Evolutionary conservation across 106 monocot species (phyloP).

Genomic region (Amphibolis antarctica): DNA sequence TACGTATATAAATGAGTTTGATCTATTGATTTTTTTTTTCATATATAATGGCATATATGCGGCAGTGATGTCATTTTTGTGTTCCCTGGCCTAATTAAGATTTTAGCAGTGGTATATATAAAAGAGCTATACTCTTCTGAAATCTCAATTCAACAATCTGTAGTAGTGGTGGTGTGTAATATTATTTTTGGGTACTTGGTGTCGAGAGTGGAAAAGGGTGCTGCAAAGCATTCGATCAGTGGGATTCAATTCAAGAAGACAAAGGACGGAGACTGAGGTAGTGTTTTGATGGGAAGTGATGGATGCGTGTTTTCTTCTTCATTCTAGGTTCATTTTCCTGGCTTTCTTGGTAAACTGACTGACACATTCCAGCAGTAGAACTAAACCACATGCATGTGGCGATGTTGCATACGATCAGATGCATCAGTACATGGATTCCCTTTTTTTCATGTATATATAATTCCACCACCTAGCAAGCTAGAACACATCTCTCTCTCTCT

Average conservation of each 20-base stretch:
- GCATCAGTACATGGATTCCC: slow-evolving; percentile 14
- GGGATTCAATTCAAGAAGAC: background rate
- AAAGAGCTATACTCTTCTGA: no score
- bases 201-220: background rate
- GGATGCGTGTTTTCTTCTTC: background rate
- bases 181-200: background rate
- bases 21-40: no score
- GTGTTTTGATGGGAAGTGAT: background rate
- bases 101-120: no score
- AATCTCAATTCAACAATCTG: no score
- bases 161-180: no score
- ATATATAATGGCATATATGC: no score
- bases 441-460: background rate
- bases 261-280: background rate
- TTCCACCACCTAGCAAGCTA: background rate
- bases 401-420: background rate
- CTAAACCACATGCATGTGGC: slow-evolving; percentile 13
- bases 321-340: background rate
- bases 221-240: background rate
- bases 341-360: background rate
- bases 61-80: no score
- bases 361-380: slow-evolving; percentile 19
- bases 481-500: background rate
- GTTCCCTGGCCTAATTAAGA: no score
- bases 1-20: no score